A percentile compares a stretch with the other conserved stretches of the same genome.
Evolutionary conservation across 345 rosid species (phyloP).

Genomic region (Excoecaria cochinchinensis): DNA sequence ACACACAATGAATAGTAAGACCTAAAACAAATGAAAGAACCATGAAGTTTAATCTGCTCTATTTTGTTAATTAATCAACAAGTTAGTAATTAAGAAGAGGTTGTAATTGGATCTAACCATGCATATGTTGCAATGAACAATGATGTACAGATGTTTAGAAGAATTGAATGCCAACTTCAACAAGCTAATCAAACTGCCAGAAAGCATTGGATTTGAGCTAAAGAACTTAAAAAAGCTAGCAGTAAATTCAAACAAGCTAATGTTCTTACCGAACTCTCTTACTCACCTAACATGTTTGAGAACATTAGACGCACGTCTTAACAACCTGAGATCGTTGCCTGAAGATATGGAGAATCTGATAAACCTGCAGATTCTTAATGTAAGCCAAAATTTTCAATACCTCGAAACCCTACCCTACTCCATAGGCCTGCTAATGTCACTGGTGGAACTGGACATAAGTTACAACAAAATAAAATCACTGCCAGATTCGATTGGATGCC

Average conservation of each 20-base stretch:
- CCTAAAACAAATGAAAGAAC: too few relatives aligned
- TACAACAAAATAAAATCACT: conserved; percentile 62
- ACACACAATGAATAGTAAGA: too few relatives aligned
- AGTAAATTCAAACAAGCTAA: conserved; percentile 72
- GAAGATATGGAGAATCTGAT: conserved; percentile 74
- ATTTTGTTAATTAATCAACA: too few relatives aligned
- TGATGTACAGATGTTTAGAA: conserved; percentile 54
- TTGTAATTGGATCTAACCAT: too few relatives aligned
- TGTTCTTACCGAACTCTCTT: conserved; percentile 60
- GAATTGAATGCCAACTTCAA: conserved; percentile 89
- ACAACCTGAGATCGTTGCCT: conserved; percentile 70
- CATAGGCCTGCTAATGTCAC: conserved; percentile 66
- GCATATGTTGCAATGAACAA: too few relatives aligned
- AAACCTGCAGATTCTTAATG: conserved; percentile 64
- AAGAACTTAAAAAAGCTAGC: conserved; percentile 63
- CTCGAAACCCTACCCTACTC: conserved; percentile 58
- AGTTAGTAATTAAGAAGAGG: too few relatives aligned
- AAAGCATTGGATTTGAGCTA: conserved; percentile 68
- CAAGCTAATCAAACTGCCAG: conserved; percentile 68
- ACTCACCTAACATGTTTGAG: conserved; percentile 62
- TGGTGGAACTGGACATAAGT: conserved; percentile 73
- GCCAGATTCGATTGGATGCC: conserved; percentile 79
- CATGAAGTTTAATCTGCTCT: too few relatives aligned
- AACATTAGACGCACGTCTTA: conserved; percentile 67
- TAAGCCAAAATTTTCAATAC: conserved; percentile 83